Base-by-base conservation (phyloP, 805 yeast species). In the Saccharomycopsis fibuligera region DNA sequence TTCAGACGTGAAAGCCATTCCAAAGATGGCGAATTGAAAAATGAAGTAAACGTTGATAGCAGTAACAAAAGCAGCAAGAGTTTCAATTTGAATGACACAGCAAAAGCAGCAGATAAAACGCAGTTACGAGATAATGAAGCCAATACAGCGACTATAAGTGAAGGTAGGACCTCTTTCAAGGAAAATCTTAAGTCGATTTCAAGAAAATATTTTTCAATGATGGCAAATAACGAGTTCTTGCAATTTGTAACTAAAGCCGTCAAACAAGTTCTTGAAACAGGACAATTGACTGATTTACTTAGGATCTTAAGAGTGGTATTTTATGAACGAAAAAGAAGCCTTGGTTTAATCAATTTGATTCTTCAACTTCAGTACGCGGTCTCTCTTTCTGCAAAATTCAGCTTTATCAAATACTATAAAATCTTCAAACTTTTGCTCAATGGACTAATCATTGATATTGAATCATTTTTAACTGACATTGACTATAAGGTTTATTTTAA, bases 381-480 rank as follows among this genome's bases (percentile, higher is more conserved):
- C 3, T 19, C 47, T 1, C 21, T 47, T 5, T 38, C 53, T 10
- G 49, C 47, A 2, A 49, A 35, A 10, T 37, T 21, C 21, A 38
- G 41, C 12, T 21, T 36, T 38, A 27, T 40, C 14, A 38, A 41
- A 23, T 46, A 46, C 41, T 39, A 49, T 16, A 52, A 52, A 30
- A 35, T 49, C 22, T 52, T 52, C 47, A 45, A 46, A 23, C 39
- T 46, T 17, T 19, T 52, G 16, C 44, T 49, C 16, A 23, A 46
- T 27, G 50, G 50, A 12, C 17, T 52, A 12, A 44, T 52, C 14
- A 39, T 46, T 30, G 55, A 52, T 37, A 39, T 52, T 30, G 51
- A 52, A 24, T 33, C 45, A 21, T 52, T 42, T 37, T 37, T 52
- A 5, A 35, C 44, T 4, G 50, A 50, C 14, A 49, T 49, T 19